A percentile compares a stretch with the other conserved stretches of the same genome.
phyloP scores from a whole-genome alignment of 2,329 filamentous ascomycete species.

The Hypoxylon sp. region DNA sequence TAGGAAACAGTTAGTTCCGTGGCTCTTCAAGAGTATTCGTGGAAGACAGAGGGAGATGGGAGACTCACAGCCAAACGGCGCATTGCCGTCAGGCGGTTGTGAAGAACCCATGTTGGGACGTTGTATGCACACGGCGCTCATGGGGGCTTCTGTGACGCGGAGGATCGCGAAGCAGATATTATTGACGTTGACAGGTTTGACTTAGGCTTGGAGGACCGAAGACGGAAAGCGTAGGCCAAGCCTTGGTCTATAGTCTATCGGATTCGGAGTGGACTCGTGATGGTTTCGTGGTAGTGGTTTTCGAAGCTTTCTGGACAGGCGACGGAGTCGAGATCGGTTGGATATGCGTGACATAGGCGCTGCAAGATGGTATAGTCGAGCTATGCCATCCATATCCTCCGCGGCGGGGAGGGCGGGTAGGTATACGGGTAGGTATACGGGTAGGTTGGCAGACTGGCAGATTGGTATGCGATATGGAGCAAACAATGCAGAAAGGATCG shows the following conservation, averaged over 20 bases:
- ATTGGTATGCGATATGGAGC: conserved; percentile 3
- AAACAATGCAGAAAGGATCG: conserved; percentile 33
- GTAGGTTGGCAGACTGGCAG: too few species aligned
- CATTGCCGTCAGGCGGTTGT: conserved; percentile 65
- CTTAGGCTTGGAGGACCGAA: conserved; percentile 12
- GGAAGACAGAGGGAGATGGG: conserved; percentile 11
- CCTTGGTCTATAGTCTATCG: conserved; percentile 28
- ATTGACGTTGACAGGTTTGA: conserved; percentile 13
- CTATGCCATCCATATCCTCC: conserved; percentile 30
- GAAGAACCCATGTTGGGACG: conserved; percentile 70
- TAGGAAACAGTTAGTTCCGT: conserved; percentile 29
- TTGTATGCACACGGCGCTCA: conserved; percentile 64
- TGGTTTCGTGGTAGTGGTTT: conserved; percentile 25
- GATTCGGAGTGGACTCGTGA: not conserved
- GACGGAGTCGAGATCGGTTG: conserved; percentile 22
- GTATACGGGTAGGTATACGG: conserved; percentile 11
- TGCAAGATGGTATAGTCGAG: conserved; percentile 26
- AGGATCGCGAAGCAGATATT: conserved; percentile 23
- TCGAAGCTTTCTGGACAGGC: conserved; percentile 20
- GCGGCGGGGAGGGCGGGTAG: conserved; percentile 30
- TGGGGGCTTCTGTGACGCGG: conserved; percentile 56
- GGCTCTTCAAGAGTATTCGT: conserved; percentile 15
- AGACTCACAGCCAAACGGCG: conserved; percentile 76
- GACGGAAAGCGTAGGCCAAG: conserved; percentile 16
- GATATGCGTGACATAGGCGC: conserved; percentile 27